A percentile compares a stretch with the other conserved stretches of the same genome.
phyloP scores from a whole-genome alignment of 345 rosid genomes.

The Populus euphratica region DNA sequence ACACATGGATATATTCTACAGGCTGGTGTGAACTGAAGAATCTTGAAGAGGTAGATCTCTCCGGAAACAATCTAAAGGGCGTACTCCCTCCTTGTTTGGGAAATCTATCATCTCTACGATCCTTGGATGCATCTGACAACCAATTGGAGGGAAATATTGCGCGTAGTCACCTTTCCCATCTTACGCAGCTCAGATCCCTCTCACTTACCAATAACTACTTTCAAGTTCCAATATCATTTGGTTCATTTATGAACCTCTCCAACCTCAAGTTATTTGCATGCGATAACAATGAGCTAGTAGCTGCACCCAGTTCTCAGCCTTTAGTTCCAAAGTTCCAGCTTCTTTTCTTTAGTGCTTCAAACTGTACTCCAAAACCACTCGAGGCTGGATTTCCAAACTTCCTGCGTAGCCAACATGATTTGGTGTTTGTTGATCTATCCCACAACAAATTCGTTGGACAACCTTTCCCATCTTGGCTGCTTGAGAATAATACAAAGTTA shows the following conservation, averaged over 20 bases:
- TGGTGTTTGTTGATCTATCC: not conserved
- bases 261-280: not conserved
- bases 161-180: not conserved
- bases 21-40: not conserved
- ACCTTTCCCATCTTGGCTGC: constrained; percentile 24
- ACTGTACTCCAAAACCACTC: not conserved
- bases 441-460: not conserved
- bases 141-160: not conserved
- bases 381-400: not conserved
- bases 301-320: not conserved
- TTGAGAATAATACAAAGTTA: constrained; percentile 23
- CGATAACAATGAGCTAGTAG: not conserved
- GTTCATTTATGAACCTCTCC: not conserved
- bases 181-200: fast-evolving
- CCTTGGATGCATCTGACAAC: not conserved
- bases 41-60: fast-evolving
- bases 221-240: not conserved
- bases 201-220: not conserved
- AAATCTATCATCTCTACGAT: not conserved
- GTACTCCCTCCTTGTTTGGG: not conserved
- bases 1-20: not conserved
- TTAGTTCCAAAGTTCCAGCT: not conserved
- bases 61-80: not conserved
- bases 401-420: not conserved
- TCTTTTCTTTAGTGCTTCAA: not conserved